Evolutionary conservation across 768 basidiomycete genomes (phyloP), one percentile per base, ranked within the genome.

Genomic region (Pleurotus giganteus): DNA sequence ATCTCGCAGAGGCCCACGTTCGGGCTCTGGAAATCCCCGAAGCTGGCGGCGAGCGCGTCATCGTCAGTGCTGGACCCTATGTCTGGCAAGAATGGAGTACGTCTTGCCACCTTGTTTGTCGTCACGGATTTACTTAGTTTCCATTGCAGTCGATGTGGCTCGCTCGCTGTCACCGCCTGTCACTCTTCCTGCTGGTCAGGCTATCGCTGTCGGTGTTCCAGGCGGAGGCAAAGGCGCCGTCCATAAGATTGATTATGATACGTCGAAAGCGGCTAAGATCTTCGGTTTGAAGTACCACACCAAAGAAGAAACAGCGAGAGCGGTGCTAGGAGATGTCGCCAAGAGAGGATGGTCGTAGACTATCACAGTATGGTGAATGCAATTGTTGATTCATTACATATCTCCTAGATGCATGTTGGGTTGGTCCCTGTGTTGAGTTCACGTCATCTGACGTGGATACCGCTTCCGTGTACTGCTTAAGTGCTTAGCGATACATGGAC

Each of bases 31-130:
- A 71, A 46, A 73, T 69, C 28, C 64, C 69, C 8, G 73, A 73
- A 9, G 83, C 83, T 0, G 72, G 73, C 4, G 77, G 77, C 2
- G 69, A 82, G 49, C 70, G 83, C 31, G 74, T 83, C 63, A 71
- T 84, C 28, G 42, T 60, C 12, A 34, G 49, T 19, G 31, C 31
- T 17, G 55, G 56, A 1, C 52, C 60, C 0, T 66, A 47, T 37
- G 54, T 63, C 13, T 68, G 67, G 67, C 64, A 68, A 45, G 65
- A 68, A 26, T 68, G 66, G 66, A 44, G 66, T 65, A 58, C 57
- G 66, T 55, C 15, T 36, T n/a, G 29, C 19, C 13, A 23, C 27
- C 41, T 43, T 29, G n/a, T n/a, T 32, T 53, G 32, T 39, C 32
- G 46, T 49, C 15, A 26, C 24, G 27, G n/a, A 36, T 19, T 53